Evolutionary conservation across 2,329 filamentous ascomycete species (phyloP).

Genomic region (Fusarium sp.): DNA sequence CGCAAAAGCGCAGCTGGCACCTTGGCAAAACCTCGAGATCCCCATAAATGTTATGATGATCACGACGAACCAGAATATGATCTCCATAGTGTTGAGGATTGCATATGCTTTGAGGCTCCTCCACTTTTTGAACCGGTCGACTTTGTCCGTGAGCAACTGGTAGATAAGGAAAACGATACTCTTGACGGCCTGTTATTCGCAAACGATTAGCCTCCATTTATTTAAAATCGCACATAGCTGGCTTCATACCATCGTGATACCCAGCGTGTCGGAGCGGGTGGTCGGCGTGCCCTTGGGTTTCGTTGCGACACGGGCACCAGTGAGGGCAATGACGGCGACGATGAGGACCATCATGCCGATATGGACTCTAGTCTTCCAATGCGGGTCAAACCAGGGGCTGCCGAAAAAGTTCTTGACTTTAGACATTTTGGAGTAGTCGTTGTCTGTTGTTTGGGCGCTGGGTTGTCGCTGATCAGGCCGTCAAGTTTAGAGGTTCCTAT

Average conservation of each 20-base stretch:
- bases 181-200: conserved; percentile 16
- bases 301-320: conserved; percentile 23
- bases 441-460: neutral
- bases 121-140: conserved; percentile 35
- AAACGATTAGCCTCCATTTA: neutral
- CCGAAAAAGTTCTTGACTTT: conserved; percentile 19
- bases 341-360: conserved; percentile 3
- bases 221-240: rapidly evolving
- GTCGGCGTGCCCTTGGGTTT: conserved; percentile 21
- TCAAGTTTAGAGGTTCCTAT: no score
- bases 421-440: neutral
- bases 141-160: conserved; percentile 41
- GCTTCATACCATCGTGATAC: conserved; percentile 32
- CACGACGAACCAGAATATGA: conserved; percentile 42
- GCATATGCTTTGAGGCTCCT: conserved; percentile 38
- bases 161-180: conserved; percentile 24
- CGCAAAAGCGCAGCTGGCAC: conserved; percentile 24
- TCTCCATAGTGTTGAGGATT: conserved; percentile 39
- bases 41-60: conserved; percentile 36
- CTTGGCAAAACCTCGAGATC: conserved; percentile 18
- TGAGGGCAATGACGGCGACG: conserved; percentile 15
- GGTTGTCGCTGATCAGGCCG: neutral
- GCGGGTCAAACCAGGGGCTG: conserved; percentile 21
- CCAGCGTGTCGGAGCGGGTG: conserved; percentile 28
- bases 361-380: conserved; percentile 28